These are phyloP conservation scores for Deuterostichococcus epilithicus DNA, from an alignment of 139 green algal species.

Conservation along the genomic window DNA sequence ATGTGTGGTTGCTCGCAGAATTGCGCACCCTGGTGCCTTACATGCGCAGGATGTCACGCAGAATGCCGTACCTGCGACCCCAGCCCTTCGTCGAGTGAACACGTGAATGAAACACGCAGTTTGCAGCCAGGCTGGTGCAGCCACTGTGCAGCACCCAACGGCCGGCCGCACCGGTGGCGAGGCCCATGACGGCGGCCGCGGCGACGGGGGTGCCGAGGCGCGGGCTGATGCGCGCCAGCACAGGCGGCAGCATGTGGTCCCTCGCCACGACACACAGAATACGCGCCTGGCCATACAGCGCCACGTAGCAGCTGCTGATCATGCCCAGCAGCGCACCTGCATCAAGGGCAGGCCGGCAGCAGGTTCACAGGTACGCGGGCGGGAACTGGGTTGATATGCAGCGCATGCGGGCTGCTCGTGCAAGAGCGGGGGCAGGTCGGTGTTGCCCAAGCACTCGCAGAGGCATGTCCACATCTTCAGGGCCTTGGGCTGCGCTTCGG, in stretches of 20 bases:
- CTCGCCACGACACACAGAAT: conserved; percentile 67
- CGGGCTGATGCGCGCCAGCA: conserved; percentile 26
- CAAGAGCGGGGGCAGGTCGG: too few relatives aligned
- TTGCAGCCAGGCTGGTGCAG: background rate
- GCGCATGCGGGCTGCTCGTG: too few relatives aligned
- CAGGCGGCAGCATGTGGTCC: conserved; percentile 52
- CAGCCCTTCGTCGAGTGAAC: background rate
- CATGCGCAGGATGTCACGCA: too few relatives aligned
- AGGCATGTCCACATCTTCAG: too few relatives aligned
- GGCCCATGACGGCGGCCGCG: background rate
- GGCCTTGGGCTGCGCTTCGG: too few relatives aligned
- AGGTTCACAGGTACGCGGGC: too few relatives aligned
- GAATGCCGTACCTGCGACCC: too few relatives aligned
- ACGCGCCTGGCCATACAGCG: conserved; percentile 59
- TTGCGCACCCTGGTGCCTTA: too few relatives aligned
- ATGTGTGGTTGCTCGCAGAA: too few relatives aligned
- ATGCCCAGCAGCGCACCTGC: conserved; percentile 56
- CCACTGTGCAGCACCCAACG: background rate
- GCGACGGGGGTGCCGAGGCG: background rate
- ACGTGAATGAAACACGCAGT: background rate
- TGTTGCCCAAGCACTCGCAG: too few relatives aligned
- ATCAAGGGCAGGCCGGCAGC: too few relatives aligned
- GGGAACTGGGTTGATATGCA: too few relatives aligned
- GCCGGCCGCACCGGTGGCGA: background rate
- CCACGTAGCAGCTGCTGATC: conserved; percentile 47